A percentile compares a stretch with the other conserved stretches of the same genome.
Evolutionary conservation across 805 yeast species (phyloP).

Genomic region (Cyberlindnera meyerae): DNA sequence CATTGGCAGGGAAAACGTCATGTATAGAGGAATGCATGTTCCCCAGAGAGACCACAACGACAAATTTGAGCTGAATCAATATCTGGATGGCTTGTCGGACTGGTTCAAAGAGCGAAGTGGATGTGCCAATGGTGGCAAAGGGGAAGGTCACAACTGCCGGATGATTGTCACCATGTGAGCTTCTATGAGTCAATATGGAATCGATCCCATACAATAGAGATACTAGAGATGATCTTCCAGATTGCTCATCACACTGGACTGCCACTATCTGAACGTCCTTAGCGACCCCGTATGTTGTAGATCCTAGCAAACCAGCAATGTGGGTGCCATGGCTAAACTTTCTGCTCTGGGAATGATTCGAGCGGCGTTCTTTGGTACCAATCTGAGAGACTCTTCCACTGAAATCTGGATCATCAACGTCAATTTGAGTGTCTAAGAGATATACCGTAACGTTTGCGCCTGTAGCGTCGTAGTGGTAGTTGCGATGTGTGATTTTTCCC

Average conservation of each 20-base stretch:
- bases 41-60: slow-evolving; percentile 81
- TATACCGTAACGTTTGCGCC: slow-evolving; percentile 69
- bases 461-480: slow-evolving; percentile 42
- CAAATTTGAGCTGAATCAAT: slow-evolving; percentile 31
- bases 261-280: slow-evolving; percentile 58
- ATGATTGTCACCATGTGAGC: too few species aligned
- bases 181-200: too few species aligned
- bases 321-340: slow-evolving; percentile 95
- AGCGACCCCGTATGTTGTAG: slow-evolving; percentile 76
- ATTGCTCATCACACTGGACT: slow-evolving; percentile 60
- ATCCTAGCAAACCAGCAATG: slow-evolving; percentile 84
- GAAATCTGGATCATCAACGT: slow-evolving; percentile 51
- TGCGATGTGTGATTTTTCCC: slow-evolving; percentile 4
- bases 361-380: too few species aligned
- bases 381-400: slow-evolving; percentile 58
- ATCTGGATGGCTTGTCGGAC: slow-evolving; percentile 74
- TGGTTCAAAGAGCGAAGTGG: slow-evolving; percentile 53
- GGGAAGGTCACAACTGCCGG: slow-evolving; percentile 72
- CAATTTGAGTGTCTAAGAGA: slow-evolving; percentile 78
- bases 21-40: slow-evolving; percentile 74
- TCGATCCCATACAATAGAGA: background rate
- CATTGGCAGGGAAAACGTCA: slow-evolving; percentile 75
- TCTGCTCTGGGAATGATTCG: too few species aligned
- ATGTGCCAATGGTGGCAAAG: slow-evolving; percentile 64
- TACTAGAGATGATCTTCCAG: slow-evolving; percentile 36